Evolutionary conservation across 1,284 basidiomycete genomes (phyloP).

Genomic region (Sphagnurus paluster): DNA sequence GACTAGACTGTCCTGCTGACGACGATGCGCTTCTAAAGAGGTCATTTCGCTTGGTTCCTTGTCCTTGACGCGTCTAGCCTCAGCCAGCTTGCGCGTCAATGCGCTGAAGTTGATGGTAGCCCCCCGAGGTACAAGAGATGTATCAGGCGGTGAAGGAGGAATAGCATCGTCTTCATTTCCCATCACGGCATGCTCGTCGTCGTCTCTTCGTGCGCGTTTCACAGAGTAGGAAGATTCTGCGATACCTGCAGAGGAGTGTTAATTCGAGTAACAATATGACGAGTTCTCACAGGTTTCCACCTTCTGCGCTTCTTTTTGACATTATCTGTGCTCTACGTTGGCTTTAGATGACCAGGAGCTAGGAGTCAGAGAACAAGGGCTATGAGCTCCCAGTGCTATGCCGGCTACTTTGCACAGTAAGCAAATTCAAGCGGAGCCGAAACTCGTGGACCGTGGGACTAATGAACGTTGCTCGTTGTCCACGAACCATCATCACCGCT

Average conservation of each 20-base stretch:
- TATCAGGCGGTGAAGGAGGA: constrained; percentile 51
- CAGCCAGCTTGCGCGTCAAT: constrained; percentile 71
- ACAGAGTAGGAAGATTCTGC: constrained; percentile 40
- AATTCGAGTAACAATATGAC: not conserved
- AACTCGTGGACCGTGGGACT: constrained; percentile 20
- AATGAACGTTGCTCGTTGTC: constrained; percentile 17
- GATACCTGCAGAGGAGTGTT: constrained; percentile 24
- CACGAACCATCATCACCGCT: constrained; percentile 28
- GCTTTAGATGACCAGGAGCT: not conserved
- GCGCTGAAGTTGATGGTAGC: constrained; percentile 83
- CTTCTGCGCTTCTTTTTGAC: constrained; percentile 54
- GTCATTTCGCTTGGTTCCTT: constrained; percentile 42
- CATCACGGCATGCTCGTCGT: constrained; percentile 56
- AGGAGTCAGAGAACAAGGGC: not conserved
- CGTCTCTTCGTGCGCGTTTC: constrained; percentile 52
- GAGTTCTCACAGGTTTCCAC: constrained; percentile 29
- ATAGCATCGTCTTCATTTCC: constrained; percentile 58
- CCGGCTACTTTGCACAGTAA: constrained; percentile 17
- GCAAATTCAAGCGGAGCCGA: constrained; percentile 29
- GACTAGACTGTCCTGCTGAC: constrained; percentile 69
- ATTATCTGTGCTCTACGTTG: constrained; percentile 24
- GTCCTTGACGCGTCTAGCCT: constrained; percentile 49
- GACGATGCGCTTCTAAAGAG: constrained; percentile 58
- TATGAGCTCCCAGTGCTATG: not conserved
- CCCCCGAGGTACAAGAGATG: constrained; percentile 59